Evolutionary conservation across 2,329 filamentous ascomycete genomes (phyloP).

Genomic region (Hymenoscyphus repandus): DNA sequence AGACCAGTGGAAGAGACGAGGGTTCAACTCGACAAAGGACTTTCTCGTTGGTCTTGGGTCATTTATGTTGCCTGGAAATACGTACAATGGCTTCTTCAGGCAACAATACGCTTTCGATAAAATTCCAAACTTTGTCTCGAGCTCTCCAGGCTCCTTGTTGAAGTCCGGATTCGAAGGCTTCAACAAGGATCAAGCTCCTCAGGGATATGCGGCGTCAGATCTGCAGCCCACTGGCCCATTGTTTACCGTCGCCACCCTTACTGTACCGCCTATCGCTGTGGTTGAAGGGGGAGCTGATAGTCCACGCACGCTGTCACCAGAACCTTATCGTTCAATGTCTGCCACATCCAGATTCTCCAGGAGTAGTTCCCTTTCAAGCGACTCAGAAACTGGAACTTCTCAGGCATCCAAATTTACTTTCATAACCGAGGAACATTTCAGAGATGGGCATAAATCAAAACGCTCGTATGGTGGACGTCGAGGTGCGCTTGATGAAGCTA

Average conservation of each 20-base stretch:
- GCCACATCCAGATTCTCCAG: neutral
- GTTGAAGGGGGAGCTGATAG: constrained; percentile 1
- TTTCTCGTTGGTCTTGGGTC: constrained; percentile 19
- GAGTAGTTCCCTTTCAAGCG: neutral
- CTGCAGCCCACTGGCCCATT: neutral
- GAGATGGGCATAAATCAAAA: neutral
- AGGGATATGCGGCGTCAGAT: neutral
- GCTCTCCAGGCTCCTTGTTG: neutral
- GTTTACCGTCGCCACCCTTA: neutral
- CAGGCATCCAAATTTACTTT: constrained; percentile 6
- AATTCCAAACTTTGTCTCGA: constrained; percentile 2
- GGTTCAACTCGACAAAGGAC: constrained; percentile 18
- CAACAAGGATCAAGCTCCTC: neutral
- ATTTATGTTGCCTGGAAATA: constrained; percentile 8
- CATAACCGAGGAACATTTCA: constrained; percentile 7
- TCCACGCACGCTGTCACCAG: constrained; percentile 1
- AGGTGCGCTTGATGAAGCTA: constrained; percentile 14
- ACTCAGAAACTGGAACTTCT: neutral
- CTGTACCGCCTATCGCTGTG: neutral
- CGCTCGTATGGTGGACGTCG: constrained; percentile 11
- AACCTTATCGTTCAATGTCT: neutral
- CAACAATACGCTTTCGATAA: constrained; percentile 15
- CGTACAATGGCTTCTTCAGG: constrained; percentile 21
- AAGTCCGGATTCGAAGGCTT: neutral
- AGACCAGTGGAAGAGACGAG: constrained; percentile 13